Evolutionary conservation across 2,329 filamentous ascomycete species (phyloP), one percentile per base, ranked within the genome.

Genomic region (Alternaria postmessia): DNA sequence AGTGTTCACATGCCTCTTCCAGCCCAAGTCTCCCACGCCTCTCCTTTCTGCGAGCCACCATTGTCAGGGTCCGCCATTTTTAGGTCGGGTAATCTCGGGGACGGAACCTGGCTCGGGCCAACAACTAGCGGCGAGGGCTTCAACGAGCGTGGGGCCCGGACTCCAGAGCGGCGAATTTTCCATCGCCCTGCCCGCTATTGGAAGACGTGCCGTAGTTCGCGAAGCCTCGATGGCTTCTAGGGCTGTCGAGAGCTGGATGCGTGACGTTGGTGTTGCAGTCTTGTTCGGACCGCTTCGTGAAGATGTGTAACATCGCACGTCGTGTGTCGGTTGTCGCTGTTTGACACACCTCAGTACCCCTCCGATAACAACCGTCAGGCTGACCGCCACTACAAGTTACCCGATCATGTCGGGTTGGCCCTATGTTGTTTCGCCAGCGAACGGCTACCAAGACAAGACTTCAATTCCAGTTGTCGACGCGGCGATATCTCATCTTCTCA

Each of bases 1-100:
- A 64, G 64, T 67, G 67, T 66, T 53, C 65, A 71, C 63, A 67
- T 65, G 61, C 66, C 59, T 59, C 55, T 66, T 70, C 53, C 51
- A 67, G 62, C 54, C 39, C 53, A 57, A 56, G 47, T 57, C 39
- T 60, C 53, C 34, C 42, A 51, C n/a, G 36, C 46, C 56, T 62
- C 60, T 60, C 57, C 57, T 57, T 54, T 62, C 34, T 58, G 58
- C 54, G 32, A 55, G 24, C 48, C 20, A 32, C 51, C 51, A 54
- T 28, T 24, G 43, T 43, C 54, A 66, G 63, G 61, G 58, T 64
- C 55, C 61, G 61, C 62, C 63, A 58, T 60, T 61, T 64, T 66
- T 63, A 43, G 51, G 51, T 66, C 65, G 65, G 65, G 65, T 62
- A 67, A 67, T 62, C 36, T 64, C 65, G 65, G 65, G 55, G 41